phyloP scores from a whole-genome alignment of 768 basidiomycete genomes.

The Rickenella mellea region DNA sequence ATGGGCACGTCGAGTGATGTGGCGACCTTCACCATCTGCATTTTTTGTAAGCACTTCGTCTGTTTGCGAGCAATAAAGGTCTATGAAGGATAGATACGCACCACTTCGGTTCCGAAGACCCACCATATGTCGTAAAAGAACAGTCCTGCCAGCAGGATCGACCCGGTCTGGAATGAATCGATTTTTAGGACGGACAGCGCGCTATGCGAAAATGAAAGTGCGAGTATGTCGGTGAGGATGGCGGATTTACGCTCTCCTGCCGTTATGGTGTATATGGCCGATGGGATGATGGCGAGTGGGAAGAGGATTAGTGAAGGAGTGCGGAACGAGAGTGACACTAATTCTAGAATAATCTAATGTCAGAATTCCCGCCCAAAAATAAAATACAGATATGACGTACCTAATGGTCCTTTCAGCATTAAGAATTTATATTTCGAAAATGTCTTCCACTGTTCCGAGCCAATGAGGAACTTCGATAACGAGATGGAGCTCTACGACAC shows the following conservation, averaged over 20 bases:
- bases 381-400: too few species aligned
- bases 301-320: slow-evolving; percentile 48
- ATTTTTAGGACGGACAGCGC: slow-evolving; percentile 72
- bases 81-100: slow-evolving; percentile 27
- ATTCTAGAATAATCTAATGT: slow-evolving; percentile 21
- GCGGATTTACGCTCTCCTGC: slow-evolving; percentile 43
- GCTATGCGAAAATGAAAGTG: slow-evolving; percentile 72
- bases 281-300: slow-evolving; percentile 55
- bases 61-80: neutral
- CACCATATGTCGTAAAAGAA: slow-evolving; percentile 94
- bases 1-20: slow-evolving; percentile 86
- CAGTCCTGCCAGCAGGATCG: slow-evolving; percentile 70
- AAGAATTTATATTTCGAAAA: slow-evolving; percentile 38
- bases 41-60: neutral
- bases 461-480: slow-evolving; percentile 38
- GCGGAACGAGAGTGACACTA: slow-evolving; percentile 35
- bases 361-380: slow-evolving; percentile 4
- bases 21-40: slow-evolving; percentile 88
- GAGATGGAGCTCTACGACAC: slow-evolving; percentile 39
- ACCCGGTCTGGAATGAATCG: slow-evolving; percentile 85
- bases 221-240: slow-evolving; percentile 65
- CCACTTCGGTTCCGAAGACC: slow-evolving; percentile 85
- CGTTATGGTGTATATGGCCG: slow-evolving; percentile 50
- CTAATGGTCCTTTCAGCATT: slow-evolving; percentile 34
- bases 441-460: slow-evolving; percentile 44